These are phyloP conservation scores for Naganishia sp. DNA, from an alignment of 1,284 basidiomycete genomes.

Conservation along the genomic window DNA sequence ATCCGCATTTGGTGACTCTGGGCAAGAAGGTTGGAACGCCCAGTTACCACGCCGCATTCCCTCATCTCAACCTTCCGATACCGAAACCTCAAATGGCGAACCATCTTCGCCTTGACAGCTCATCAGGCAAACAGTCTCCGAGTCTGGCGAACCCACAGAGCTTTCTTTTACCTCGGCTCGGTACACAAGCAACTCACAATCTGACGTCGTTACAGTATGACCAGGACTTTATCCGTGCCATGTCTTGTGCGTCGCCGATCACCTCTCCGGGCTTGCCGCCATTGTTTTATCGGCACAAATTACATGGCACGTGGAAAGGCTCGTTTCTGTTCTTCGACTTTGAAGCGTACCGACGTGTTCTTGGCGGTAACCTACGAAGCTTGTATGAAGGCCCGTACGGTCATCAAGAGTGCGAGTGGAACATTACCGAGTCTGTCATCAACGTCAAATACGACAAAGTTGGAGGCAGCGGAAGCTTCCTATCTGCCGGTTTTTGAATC, in stretches of 20 bases:
- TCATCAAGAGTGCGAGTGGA: constrained; percentile 47
- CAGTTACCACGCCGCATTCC: constrained; percentile 17
- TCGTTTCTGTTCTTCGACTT: constrained; percentile 60
- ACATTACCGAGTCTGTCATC: constrained; percentile 50
- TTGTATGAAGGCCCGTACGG: constrained; percentile 53
- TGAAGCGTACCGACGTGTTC: constrained; percentile 56
- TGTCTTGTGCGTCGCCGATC: constrained; percentile 54
- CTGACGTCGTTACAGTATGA: constrained; percentile 38
- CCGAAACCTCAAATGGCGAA: neutral
- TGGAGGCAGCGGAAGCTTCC: constrained; percentile 46
- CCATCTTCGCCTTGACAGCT: neutral
- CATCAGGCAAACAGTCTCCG: no score
- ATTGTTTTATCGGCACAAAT: constrained; percentile 50
- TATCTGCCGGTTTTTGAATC: constrained; percentile 46
- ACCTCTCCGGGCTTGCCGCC: constrained; percentile 54
- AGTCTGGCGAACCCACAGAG: neutral
- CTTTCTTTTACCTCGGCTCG: neutral
- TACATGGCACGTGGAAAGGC: constrained; percentile 58
- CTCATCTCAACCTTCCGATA: constrained; percentile 10
- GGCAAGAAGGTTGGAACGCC: constrained; percentile 25
- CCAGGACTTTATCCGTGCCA: constrained; percentile 53
- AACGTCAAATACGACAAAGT: constrained; percentile 47
- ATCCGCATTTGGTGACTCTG: constrained; percentile 26
- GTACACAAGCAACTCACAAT: neutral
- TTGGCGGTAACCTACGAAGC: constrained; percentile 54